Conservation (phyloP, 169 alveolate species). For the Cytauxzoon felis region DNA sequence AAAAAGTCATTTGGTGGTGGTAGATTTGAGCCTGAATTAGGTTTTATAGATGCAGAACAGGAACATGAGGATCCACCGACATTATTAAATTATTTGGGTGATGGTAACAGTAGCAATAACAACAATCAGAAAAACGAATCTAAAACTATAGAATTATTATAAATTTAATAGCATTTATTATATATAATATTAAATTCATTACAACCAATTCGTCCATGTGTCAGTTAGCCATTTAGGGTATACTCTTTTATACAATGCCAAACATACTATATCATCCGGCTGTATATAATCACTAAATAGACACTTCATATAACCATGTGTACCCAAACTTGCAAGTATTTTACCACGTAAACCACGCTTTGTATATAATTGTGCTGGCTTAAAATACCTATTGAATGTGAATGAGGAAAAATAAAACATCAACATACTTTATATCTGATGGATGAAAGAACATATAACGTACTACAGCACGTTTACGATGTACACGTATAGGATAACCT, state of each 20-base stretch:
- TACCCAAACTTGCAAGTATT: slow-evolving; percentile 95
- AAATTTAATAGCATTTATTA: background rate
- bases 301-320: slow-evolving; percentile 99
- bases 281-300: slow-evolving; percentile 89
- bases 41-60: slow-evolving; percentile 77
- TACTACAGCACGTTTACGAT: slow-evolving; percentile 92
- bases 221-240: slow-evolving; percentile 86
- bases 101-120: background rate
- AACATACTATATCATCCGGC: slow-evolving; percentile 92
- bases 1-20: slow-evolving; percentile 44
- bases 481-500: slow-evolving; percentile 93
- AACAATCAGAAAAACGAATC: slow-evolving; percentile 11
- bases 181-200: background rate
- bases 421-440: slow-evolving; percentile 86
- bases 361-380: slow-evolving; percentile 95
- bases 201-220: slow-evolving; percentile 68
- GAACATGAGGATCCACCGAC: slow-evolving; percentile 78
- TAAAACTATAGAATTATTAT: slow-evolving; percentile 42
- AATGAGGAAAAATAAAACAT: background rate
- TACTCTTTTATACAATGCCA: slow-evolving; percentile 89
- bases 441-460: slow-evolving; percentile 97
- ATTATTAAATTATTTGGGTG: slow-evolving; percentile 54
- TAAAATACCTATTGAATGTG: slow-evolving; percentile 77
- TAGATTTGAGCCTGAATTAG: slow-evolving; percentile 76
- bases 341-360: slow-evolving; percentile 96